These are phyloP conservation scores for Magnusiomyces ingens DNA, from an alignment of 1,139 yeast genomes.

Conservation along the genomic window DNA sequence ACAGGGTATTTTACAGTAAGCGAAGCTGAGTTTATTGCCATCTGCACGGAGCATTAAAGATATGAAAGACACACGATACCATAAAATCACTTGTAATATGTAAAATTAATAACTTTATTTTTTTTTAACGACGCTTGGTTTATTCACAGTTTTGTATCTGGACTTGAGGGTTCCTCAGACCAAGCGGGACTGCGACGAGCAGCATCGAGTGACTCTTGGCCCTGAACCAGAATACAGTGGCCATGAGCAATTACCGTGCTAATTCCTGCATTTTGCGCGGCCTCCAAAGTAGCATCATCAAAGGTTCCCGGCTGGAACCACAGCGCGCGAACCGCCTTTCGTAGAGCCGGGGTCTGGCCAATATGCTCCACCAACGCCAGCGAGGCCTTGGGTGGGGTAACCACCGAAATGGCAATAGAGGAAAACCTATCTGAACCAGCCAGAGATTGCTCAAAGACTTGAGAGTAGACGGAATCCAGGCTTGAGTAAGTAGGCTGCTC, in stretches of 20 bases:
- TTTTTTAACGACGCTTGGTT: not conserved
- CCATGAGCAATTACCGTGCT: slow-evolving; percentile 48
- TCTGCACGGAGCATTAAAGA: slow-evolving; percentile 57
- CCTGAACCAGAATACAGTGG: slow-evolving; percentile 64
- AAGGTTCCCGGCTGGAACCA: slow-evolving; percentile 87
- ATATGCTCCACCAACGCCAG: slow-evolving; percentile 42
- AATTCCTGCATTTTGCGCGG: slow-evolving; percentile 34
- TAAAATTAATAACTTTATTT: not conserved
- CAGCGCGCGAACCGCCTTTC: slow-evolving; percentile 44
- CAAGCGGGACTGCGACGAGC: not conserved
- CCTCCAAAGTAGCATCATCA: slow-evolving; percentile 46
- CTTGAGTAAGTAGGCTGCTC: slow-evolving; percentile 18
- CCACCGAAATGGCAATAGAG: slow-evolving; percentile 35
- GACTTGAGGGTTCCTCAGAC: not conserved
- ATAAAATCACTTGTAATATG: not conserved
- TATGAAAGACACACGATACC: not conserved
- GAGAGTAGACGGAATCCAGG: slow-evolving; percentile 3
- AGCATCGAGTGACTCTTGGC: slow-evolving; percentile 27
- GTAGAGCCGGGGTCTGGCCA: slow-evolving; percentile 16
- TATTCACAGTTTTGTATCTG: not conserved
- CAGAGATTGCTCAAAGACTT: slow-evolving; percentile 23
- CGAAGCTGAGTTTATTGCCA: slow-evolving; percentile 87
- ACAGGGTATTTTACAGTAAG: slow-evolving; percentile 40
- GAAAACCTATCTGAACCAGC: slow-evolving; percentile 16
- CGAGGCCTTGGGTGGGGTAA: slow-evolving; percentile 67